Evolutionary conservation across 2,329 filamentous ascomycete species (phyloP).

Genomic region (Magnaporthiopsis incrustans): DNA sequence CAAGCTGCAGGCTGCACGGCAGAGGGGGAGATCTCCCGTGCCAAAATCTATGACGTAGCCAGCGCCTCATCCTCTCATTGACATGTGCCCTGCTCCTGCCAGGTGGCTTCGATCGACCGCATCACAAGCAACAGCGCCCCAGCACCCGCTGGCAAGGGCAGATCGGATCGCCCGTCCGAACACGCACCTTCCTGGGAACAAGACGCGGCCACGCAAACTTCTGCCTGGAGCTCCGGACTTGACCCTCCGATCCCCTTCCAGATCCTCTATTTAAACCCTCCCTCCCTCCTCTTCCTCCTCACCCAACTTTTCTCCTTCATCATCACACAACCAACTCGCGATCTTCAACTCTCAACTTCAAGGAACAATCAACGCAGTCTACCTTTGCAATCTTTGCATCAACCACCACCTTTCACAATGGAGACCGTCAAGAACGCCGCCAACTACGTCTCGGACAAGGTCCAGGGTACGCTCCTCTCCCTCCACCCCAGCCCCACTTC

Average conservation of each 20-base stretch:
- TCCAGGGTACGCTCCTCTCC: slow-evolving; percentile 29
- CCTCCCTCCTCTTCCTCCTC: slow-evolving; percentile 4
- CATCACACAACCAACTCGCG: slow-evolving; percentile 9
- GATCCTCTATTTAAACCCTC: slow-evolving; percentile 5
- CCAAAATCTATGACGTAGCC: slow-evolving; percentile 4
- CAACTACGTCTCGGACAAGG: slow-evolving; percentile 52
- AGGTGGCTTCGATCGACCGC: not conserved
- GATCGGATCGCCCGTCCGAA: not conserved
- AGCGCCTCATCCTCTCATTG: not conserved
- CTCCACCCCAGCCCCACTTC: no score
- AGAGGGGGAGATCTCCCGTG: no score
- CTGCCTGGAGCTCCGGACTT: no score
- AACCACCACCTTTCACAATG: slow-evolving; percentile 22
- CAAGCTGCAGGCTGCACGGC: no score
- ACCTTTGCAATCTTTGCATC: slow-evolving; percentile 7
- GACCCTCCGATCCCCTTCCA: no score
- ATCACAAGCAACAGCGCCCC: not conserved
- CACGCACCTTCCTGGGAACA: not conserved
- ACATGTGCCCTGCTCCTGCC: slow-evolving; percentile 4
- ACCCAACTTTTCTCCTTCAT: slow-evolving; percentile 7
- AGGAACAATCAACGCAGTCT: slow-evolving; percentile 10
- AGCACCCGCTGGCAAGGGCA: not conserved
- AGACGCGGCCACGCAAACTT: not conserved
- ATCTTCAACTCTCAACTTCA: slow-evolving; percentile 8
- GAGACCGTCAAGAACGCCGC: slow-evolving; percentile 40